Conservation (phyloP, 2,329 filamentous ascomycete genomes). For the Podosphaera xanthii region DNA sequence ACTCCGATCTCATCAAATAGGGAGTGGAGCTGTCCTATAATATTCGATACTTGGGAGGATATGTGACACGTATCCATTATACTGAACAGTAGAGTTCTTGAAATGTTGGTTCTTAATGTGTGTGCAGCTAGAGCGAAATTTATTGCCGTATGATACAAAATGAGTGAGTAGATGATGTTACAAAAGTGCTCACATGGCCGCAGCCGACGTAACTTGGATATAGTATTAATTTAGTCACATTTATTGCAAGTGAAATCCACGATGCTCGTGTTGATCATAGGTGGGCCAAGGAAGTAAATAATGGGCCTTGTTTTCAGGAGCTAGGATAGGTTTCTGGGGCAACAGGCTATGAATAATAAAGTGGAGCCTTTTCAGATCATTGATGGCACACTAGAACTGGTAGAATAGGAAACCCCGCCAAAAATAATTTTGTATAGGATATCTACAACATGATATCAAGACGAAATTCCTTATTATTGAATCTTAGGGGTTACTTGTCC, state of each 20-base stretch:
- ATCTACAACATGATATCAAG: not conserved
- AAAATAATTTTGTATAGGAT: not conserved
- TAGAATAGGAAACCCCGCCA: not conserved
- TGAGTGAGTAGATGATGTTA: not conserved
- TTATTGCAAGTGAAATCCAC: not conserved
- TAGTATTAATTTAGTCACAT: not conserved
- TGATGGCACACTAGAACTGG: not conserved
- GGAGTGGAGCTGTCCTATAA: conserved; percentile 78
- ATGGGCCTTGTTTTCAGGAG: not conserved
- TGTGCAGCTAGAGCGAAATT: not conserved
- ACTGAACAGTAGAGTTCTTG: conserved; percentile 1
- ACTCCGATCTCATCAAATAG: conserved; percentile 96
- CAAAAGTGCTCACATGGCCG: not conserved
- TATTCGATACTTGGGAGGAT: conserved; percentile 83
- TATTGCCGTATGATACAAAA: not conserved
- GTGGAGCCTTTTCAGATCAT: not conserved
- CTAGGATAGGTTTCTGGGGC: not conserved
- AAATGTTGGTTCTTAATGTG: conserved; percentile 1
- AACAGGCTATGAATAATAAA: not conserved
- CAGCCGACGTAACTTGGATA: not conserved
- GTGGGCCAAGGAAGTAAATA: not conserved
- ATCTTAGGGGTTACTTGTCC: too few species aligned
- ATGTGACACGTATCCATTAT: conserved; percentile 78
- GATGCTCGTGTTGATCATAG: not conserved
- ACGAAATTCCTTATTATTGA: too few species aligned